Evolutionary conservation across 1,284 basidiomycete species (phyloP).

Genomic region (Moniliella sp.): DNA sequence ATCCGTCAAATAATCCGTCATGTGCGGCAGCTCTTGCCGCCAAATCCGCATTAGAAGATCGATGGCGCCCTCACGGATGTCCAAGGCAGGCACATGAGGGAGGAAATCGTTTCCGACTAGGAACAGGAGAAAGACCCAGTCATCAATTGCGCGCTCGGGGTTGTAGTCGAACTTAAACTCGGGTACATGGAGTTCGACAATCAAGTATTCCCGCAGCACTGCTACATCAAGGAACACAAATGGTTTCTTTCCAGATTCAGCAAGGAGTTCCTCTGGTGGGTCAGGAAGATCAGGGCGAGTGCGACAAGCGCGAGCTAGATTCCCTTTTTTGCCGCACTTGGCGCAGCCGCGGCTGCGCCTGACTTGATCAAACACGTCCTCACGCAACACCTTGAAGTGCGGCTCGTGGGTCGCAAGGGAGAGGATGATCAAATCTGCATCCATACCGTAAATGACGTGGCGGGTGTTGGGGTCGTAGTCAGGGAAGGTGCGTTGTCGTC

Average conservation of each 20-base stretch:
- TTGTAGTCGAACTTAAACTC: conserved; percentile 66
- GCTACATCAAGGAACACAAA: conserved; percentile 98
- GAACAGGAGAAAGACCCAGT: conserved; percentile 98
- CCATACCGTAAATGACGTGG: not conserved
- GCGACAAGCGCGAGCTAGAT: conserved; percentile 75
- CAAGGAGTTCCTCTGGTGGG: conserved; percentile 38
- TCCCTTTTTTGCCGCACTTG: conserved; percentile 77
- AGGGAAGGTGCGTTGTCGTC: not conserved
- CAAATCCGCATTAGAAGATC: conserved; percentile 86
- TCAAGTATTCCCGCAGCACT: conserved; percentile 83
- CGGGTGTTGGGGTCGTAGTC: not conserved
- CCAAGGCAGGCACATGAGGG: conserved; percentile 85
- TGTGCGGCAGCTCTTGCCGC: conserved; percentile 70
- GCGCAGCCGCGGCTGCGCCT: conserved; percentile 47
- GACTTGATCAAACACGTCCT: conserved; percentile 57
- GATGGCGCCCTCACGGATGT: conserved; percentile 96
- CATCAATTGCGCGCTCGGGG: conserved; percentile 89
- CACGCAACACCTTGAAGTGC: not conserved
- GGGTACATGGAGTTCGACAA: conserved; percentile 71
- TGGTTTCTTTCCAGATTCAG: conserved; percentile 55
- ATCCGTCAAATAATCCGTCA: conserved; percentile 91
- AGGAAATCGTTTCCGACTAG: conserved; percentile 98
- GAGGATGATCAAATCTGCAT: not conserved
- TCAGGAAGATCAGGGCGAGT: conserved; percentile 28
- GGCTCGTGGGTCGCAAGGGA: not conserved